A percentile compares a stretch with the other conserved stretches of the same genome.
These are phyloP conservation scores for Heliamphora exappendiculata DNA, from an alignment of 148 eudicot species.

Conservation along the genomic window DNA sequence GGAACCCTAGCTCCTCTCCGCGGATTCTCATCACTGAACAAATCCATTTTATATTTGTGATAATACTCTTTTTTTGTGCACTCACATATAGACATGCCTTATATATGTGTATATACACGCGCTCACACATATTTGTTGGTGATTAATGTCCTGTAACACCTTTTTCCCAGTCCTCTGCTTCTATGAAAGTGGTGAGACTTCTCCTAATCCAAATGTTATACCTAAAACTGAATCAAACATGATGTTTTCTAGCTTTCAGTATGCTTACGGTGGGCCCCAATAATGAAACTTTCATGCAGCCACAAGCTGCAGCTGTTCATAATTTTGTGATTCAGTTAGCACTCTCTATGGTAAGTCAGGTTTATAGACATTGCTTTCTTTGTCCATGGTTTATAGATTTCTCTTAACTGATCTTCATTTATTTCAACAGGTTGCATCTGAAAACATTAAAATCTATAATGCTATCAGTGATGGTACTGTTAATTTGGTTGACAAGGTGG, in stretches of 20 bases:
- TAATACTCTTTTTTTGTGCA: too few species aligned
- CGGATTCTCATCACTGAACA: too few species aligned
- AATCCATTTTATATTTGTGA: too few species aligned
- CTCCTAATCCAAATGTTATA: too few species aligned
- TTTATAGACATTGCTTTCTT: constrained; percentile 7
- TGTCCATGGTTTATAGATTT: constrained; percentile 1
- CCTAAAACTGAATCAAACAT: not conserved
- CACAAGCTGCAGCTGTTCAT: constrained; percentile 90
- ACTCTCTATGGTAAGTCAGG: constrained; percentile 67
- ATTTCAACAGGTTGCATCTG: constrained; percentile 72
- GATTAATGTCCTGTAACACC: too few species aligned
- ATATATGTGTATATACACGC: too few species aligned
- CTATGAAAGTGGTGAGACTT: too few species aligned
- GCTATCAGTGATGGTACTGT: constrained; percentile 89
- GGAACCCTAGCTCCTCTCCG: too few species aligned
- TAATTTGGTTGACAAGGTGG: constrained; percentile 93
- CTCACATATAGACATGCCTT: too few species aligned
- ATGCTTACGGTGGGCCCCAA: not conserved
- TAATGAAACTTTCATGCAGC: constrained; percentile 51
- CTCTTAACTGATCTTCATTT: constrained; percentile 9
- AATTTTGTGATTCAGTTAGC: constrained; percentile 87
- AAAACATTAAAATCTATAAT: constrained; percentile 79
- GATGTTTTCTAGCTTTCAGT: not conserved
- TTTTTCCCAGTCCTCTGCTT: too few species aligned
- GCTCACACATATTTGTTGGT: too few species aligned